A percentile compares a stretch with the other conserved stretches of the same genome.
These are phyloP conservation scores for Rosa multiflora DNA, from an alignment of 306 rosid genomes.

Conservation along the genomic window DNA sequence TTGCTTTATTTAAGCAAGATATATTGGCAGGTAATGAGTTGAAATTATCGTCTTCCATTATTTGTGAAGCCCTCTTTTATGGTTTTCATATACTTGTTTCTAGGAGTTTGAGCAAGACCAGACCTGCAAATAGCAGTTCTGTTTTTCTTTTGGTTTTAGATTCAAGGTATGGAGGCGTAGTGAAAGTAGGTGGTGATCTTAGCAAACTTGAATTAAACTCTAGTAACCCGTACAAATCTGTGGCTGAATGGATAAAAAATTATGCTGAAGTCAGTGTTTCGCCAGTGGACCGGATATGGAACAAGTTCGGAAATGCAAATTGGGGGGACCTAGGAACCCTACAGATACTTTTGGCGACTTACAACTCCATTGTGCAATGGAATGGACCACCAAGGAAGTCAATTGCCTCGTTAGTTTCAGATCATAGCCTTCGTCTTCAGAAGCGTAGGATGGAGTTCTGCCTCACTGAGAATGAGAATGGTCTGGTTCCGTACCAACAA, in stretches of 20 bases:
- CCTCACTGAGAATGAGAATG: conserved; percentile 53
- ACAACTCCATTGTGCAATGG: conserved; percentile 81
- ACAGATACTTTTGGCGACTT: conserved; percentile 77
- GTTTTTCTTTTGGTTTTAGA: conserved; percentile 73
- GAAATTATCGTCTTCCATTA: conserved; percentile 45
- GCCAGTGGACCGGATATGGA: conserved; percentile 77
- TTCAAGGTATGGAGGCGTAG: conserved; percentile 69
- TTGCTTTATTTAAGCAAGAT: conserved; percentile 68
- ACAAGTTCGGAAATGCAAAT: conserved; percentile 77
- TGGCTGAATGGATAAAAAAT: conserved; percentile 74
- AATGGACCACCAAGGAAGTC: conserved; percentile 86
- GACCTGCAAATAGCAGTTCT: conserved; percentile 51
- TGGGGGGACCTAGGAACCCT: conserved; percentile 94
- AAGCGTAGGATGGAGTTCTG: conserved; percentile 76
- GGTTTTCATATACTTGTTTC: conserved; percentile 85
- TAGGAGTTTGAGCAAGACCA: conserved; percentile 68
- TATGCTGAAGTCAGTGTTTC: conserved; percentile 66
- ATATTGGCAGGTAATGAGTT: conserved; percentile 48
- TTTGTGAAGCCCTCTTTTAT: conserved; percentile 89
- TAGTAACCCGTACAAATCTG: conserved; percentile 59
- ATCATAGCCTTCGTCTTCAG: conserved; percentile 85
- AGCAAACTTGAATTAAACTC: conserved; percentile 74
- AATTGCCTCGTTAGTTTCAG: conserved; percentile 71
- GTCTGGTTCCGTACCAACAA: conserved; percentile 59
- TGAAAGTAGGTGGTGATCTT: conserved; percentile 79